phyloP scores from a whole-genome alignment of 768 basidiomycete species.

The Mycena galericulata region DNA sequence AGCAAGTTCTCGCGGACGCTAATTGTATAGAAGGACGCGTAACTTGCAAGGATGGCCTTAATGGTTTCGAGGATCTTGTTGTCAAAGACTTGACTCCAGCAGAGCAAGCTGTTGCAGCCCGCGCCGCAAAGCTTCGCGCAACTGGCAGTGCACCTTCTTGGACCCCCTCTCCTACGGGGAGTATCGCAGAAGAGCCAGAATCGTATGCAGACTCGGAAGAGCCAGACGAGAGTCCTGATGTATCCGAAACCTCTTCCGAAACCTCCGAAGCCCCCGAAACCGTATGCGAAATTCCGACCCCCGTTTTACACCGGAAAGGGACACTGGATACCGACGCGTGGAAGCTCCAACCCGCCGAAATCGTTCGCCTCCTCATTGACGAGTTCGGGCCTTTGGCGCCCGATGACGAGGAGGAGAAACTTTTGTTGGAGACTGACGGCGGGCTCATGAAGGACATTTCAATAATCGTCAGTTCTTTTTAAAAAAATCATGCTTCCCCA shows the following conservation, averaged over 20 bases:
- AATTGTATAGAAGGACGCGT: conserved; percentile 15
- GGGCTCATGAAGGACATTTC: conserved; percentile 36
- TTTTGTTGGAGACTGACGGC: conserved; percentile 67
- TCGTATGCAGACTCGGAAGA: conserved; percentile 34
- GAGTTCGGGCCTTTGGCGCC: conserved; percentile 68
- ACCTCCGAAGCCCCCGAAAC: no score
- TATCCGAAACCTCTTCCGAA: conserved; percentile 23
- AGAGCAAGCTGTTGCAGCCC: conserved; percentile 49
- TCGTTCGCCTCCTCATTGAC: conserved; percentile 61
- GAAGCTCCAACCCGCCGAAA: conserved; percentile 58
- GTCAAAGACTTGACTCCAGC: conserved; percentile 51
- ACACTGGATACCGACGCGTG: conserved; percentile 42
- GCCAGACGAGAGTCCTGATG: conserved; percentile 13
- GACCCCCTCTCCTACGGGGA: conserved; percentile 39
- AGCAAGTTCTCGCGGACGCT: conserved; percentile 16
- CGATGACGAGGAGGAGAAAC: conserved; percentile 58
- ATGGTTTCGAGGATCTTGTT: conserved; percentile 57
- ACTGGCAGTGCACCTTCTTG: conserved; percentile 43
- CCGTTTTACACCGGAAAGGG: conserved; percentile 41
- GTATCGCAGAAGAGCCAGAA: conserved; percentile 41
- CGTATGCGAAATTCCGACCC: conserved; percentile 19
- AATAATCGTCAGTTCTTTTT: conserved; percentile 2
- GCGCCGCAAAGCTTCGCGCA: conserved; percentile 54
- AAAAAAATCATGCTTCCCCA: conserved; percentile 11
- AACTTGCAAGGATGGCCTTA: conserved; percentile 36